Evolutionary conservation across 1,139 yeast genomes (phyloP).

Genomic region (Trichomonascaceae sp.): DNA sequence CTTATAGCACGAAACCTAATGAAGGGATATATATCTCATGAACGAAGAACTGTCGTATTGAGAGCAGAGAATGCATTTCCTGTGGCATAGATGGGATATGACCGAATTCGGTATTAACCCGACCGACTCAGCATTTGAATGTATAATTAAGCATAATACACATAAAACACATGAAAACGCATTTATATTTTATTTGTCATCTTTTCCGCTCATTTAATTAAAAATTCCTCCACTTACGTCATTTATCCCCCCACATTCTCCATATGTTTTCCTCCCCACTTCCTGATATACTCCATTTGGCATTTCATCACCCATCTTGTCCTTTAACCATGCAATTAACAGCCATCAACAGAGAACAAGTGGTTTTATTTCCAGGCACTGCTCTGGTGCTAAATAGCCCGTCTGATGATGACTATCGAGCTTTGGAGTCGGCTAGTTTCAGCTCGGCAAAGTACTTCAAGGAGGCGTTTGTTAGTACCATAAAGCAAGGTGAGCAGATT

Average conservation of each 20-base stretch:
- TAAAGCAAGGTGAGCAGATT: slow-evolving; percentile 4
- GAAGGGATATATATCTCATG: slow-evolving; percentile 81
- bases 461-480: slow-evolving; percentile 1
- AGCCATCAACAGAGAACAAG: slow-evolving; percentile 6
- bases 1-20: slow-evolving; percentile 56
- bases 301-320: background rate
- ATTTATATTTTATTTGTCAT: background rate
- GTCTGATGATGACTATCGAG: background rate
- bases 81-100: background rate
- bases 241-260: background rate
- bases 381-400: slow-evolving; percentile 3
- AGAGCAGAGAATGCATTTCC: slow-evolving; percentile 66
- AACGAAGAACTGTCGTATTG: slow-evolving; percentile 65
- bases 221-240: background rate
- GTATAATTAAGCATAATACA: no score
- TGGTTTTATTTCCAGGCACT: slow-evolving; percentile 10
- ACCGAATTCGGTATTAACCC: no score
- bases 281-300: background rate
- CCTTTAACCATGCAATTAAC: slow-evolving; percentile 3
- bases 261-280: background rate
- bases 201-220: background rate
- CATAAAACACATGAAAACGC: no score
- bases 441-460: background rate
- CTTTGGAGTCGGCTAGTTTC: background rate
- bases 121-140: no score